Percentiles rank a stretch among this genome's conserved stretches.
These are phyloP conservation scores for Russula ochroleuca DNA, from an alignment of 768 basidiomycete species.

Conservation along the genomic window DNA sequence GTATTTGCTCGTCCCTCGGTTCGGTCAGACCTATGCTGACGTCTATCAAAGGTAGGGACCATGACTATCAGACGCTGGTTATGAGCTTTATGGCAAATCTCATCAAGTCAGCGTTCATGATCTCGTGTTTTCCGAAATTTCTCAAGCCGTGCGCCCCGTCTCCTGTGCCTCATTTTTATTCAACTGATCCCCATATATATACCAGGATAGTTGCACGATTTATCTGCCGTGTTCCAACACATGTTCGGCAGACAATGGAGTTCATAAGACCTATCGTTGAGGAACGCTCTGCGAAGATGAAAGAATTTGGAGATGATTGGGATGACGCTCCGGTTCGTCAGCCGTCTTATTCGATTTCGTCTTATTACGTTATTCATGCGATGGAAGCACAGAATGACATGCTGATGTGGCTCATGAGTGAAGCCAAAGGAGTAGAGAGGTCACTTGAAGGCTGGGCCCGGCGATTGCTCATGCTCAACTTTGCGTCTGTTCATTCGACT, in stretches of 20 bases:
- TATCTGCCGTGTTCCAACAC: conserved; percentile 10
- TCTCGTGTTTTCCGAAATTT: conserved; percentile 41
- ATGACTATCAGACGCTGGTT: conserved; percentile 40
- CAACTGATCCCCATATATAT: conserved; percentile 16
- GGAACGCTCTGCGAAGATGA: conserved; percentile 9
- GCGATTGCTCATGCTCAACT: conserved; percentile 39
- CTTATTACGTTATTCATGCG: conserved; percentile 1
- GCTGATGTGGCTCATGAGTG: conserved; percentile 41
- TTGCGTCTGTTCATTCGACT: conserved; percentile 37
- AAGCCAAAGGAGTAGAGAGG: conserved; percentile 33
- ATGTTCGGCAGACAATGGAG: background rate
- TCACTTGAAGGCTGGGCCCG: conserved; percentile 31
- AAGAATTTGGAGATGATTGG: conserved; percentile 22
- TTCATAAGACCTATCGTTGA: conserved; percentile 12
- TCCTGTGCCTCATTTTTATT: conserved; percentile 25
- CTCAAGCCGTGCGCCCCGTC: conserved; percentile 40
- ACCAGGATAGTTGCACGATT: conserved; percentile 31
- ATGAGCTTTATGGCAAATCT: conserved; percentile 39
- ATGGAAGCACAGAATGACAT: conserved; percentile 36
- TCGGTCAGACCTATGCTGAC: background rate
- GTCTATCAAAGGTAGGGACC: conserved; percentile 37
- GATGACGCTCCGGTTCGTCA: conserved; percentile 8
- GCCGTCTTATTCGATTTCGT: background rate
- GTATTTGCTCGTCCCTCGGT: background rate
- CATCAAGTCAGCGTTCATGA: conserved; percentile 32